A percentile compares a stretch with the other conserved stretches of the same genome.
Evolutionary conservation across 768 basidiomycete genomes (phyloP).

Genomic region (Termitomyces sp.): DNA sequence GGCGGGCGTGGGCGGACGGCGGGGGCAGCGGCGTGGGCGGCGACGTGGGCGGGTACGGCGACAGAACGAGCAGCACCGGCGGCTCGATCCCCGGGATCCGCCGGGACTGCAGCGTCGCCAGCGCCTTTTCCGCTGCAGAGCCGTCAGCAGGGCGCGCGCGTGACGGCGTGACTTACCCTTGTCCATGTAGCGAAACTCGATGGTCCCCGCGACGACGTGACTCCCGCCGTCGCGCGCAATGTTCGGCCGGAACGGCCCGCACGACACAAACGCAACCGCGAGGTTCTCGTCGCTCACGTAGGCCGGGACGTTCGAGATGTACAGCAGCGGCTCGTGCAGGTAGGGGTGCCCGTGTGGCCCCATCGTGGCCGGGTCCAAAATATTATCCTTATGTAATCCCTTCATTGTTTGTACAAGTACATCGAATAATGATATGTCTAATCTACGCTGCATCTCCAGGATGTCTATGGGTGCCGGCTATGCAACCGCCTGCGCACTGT

Average conservation of each 20-base stretch:
- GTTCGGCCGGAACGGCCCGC: conserved; percentile 80
- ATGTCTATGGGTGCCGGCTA: conserved; percentile 5
- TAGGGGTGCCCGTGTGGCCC: conserved; percentile 71
- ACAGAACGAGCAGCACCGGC: conserved; percentile 62
- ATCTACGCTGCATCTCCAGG: conserved; percentile 3
- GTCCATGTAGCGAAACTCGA: conserved; percentile 81
- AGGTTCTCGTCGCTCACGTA: conserved; percentile 76
- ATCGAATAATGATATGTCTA: conserved; percentile 10
- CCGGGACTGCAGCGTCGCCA: conserved; percentile 79
- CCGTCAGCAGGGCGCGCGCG: conserved; percentile 4
- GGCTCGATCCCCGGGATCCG: conserved; percentile 61
- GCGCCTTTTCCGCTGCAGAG: conserved; percentile 77
- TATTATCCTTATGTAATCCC: not conserved
- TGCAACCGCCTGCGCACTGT: conserved; percentile 3
- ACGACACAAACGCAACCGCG: conserved; percentile 67
- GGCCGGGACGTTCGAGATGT: conserved; percentile 75
- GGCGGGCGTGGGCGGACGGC: conserved; percentile 71
- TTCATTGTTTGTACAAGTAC: conserved; percentile 2
- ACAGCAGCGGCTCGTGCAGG: conserved; percentile 78
- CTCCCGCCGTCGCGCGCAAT: conserved; percentile 59
- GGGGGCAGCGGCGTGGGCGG: conserved; percentile 75
- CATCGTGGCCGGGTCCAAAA: not conserved
- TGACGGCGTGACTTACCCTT: conserved; percentile 51
- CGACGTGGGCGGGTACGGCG: conserved; percentile 79
- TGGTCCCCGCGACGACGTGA: conserved; percentile 61